Base-by-base conservation (phyloP, 2,329 filamentous ascomycete species). In the Coleophoma eucalyptorum region DNA sequence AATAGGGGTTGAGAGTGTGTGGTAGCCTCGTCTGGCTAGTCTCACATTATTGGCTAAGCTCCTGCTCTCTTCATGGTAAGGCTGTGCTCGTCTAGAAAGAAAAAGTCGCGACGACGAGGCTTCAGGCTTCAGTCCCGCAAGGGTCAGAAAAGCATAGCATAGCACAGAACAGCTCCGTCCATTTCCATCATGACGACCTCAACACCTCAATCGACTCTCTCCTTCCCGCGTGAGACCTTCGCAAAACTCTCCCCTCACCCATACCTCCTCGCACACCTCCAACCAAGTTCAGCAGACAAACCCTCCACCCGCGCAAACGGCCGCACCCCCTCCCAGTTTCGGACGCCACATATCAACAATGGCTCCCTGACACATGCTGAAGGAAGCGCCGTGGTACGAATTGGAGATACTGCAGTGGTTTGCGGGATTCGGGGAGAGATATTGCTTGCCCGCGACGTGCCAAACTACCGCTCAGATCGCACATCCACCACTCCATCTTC, bases 371-470 rank as follows among this genome's bases (percentile, higher is more conserved):
- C 90, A 1, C 91, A 99, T 68, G 87, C 90, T 50, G 86, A 96
- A 65, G 94, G 94, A 47, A 95, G 90, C 62, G 87, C 93, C 1
- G 86, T 97, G 0, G 88, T 97, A 46, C 83, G 94, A 34, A 76
- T 89, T 47, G 94, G 94, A 43, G 90, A 95, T 68, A 97, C 93
- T 1, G 91, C 90, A 1, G 90, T 92, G n/a, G 92, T 99, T 35
- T 97, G 92, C 66, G 94, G 93, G 51, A 84, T 99, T 18, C 84
- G 93, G 42, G 92, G 80, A 48, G 94, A 99, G 71, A 85, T 96
- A 6, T 75, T 99, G 21, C 77, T 85, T 44, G 85, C 87, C 3
- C 78, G 80, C 46, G 84, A 90, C 65, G 89, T 95, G 52, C 85
- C 86, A 44, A 84, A 82, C 60, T 87, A 78, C 69, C 73, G 86